Percentiles rank a stretch among this genome's conserved stretches.
Evolutionary conservation across 1,284 basidiomycete species (phyloP).

Genomic region (Singerocomus inundabilis): DNA sequence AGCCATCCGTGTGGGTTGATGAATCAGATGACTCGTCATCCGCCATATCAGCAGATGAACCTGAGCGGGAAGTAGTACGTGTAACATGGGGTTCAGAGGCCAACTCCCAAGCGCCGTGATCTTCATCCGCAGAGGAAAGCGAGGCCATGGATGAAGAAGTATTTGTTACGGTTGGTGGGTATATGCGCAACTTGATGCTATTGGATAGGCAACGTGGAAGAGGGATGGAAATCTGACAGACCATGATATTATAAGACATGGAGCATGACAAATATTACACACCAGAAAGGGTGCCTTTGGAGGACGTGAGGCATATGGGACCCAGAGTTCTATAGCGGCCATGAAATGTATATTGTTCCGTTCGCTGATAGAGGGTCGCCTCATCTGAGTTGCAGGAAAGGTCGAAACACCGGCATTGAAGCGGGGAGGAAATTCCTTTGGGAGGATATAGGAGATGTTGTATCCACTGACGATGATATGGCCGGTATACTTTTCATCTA

Average conservation of each 20-base stretch:
- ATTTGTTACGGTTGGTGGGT: slow-evolving; percentile 48
- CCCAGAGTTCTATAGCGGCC: slow-evolving; percentile 72
- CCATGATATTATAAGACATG: slow-evolving; percentile 3
- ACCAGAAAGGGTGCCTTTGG: slow-evolving; percentile 71
- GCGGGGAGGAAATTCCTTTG: slow-evolving; percentile 63
- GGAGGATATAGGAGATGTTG: slow-evolving; percentile 70
- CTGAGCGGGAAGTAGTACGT: slow-evolving; percentile 50
- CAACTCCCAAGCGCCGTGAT: slow-evolving; percentile 66
- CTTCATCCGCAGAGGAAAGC: slow-evolving; percentile 70
- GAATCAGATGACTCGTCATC: slow-evolving; percentile 81
- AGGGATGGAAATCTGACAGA: slow-evolving; percentile 63
- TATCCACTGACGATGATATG: slow-evolving; percentile 74
- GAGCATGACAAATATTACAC: slow-evolving; percentile 26
- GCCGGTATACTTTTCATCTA: slow-evolving; percentile 69
- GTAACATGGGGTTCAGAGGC: slow-evolving; percentile 75
- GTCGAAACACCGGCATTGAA: slow-evolving; percentile 35
- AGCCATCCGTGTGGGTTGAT: slow-evolving; percentile 47
- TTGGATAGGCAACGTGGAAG: slow-evolving; percentile 75
- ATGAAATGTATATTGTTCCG: slow-evolving; percentile 64
- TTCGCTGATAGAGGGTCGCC: slow-evolving; percentile 56
- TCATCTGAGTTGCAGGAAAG: slow-evolving; percentile 39
- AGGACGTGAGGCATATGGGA: slow-evolving; percentile 65
- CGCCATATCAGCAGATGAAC: slow-evolving; percentile 66
- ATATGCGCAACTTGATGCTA: slow-evolving; percentile 67
- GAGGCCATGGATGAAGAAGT: slow-evolving; percentile 66